A percentile compares a stretch with the other conserved stretches of the same genome.
phyloP scores from a whole-genome alignment of 345 rosid genomes.

The Acer campestre region DNA sequence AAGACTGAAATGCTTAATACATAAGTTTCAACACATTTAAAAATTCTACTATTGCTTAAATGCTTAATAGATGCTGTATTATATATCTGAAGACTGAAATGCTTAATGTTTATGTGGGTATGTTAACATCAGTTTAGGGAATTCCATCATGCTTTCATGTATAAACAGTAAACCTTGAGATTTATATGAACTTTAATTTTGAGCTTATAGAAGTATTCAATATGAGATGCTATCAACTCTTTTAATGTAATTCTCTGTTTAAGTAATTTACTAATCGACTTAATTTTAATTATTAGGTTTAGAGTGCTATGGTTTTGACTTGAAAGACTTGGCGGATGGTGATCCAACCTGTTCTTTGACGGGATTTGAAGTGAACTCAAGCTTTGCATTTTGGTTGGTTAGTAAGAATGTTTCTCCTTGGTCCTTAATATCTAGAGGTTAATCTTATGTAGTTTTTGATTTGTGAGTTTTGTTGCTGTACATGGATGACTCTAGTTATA shows the following conservation, averaged over 20 bases:
- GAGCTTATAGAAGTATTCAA: not conserved
- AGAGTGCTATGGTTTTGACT: not conserved
- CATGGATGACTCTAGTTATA: not conserved
- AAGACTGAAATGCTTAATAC: too few species aligned
- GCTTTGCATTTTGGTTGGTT: constrained; percentile 3
- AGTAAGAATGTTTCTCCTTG: not conserved
- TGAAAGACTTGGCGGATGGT: not conserved
- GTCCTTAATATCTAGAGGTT: not conserved
- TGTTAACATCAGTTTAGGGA: not conserved
- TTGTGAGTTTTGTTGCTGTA: not conserved
- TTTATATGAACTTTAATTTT: not conserved
- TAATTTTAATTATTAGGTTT: not conserved
- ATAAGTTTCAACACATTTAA: too few species aligned
- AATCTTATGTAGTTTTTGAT: not conserved
- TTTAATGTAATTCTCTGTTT: not conserved
- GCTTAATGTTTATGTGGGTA: not conserved
- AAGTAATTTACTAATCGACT: not conserved
- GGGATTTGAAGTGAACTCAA: not conserved
- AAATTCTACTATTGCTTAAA: not conserved
- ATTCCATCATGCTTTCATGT: not conserved
- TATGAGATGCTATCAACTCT: not conserved
- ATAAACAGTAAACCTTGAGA: not conserved
- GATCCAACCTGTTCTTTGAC: not conserved
- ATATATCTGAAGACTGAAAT: too few species aligned
- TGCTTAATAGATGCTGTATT: not conserved